Evolutionary conservation across 768 basidiomycete genomes (phyloP), one percentile per base, ranked within the genome.

Genomic region (Sistotremastrum niveocremeum): DNA sequence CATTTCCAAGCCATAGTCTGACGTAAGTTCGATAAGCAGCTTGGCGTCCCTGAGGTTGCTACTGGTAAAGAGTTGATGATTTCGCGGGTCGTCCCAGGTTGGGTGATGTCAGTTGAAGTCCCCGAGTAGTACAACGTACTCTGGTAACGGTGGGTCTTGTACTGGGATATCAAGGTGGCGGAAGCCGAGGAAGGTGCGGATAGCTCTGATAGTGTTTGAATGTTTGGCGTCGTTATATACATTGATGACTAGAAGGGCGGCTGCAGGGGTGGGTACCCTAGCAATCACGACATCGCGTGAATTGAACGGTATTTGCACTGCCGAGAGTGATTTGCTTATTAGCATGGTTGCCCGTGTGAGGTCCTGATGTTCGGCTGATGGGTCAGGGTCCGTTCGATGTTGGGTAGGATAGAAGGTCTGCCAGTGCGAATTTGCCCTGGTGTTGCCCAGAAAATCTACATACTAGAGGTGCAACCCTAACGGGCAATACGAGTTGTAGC

Each of bases 31-130:
- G 52, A 72, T 65, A 0, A 74, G 64, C 41, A 61, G 60, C 10
- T 44, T n/a, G 31, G 28, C 31, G n/a, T 11, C 40, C 40, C 31
- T 11, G 31, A 7, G 5, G 46, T 42, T 34, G 44, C 38, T 1
- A 32, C 31, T 9, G 9, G 52, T 56, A 9, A 62, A 59, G 0
- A 64, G 50, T 37, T 61, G 52, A 0, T 30, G 4, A 47, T 69
- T 65, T 0, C 6, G 43, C 4, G 44, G 35, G 1, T 59, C 47
- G 20, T 71, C 67, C 69, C 69, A 71, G 6, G 63, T 28, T 0
- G 60, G 63, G 53, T 69, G 64, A 47, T 71, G 68, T 11, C 59
- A 40, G 46, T 70, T 69, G 56, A 68, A 70, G 51, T 70, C 62
- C 0, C 70, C 62, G 0, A 52, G 36, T 67, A 64, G 68, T 3